These are phyloP conservation scores for Aspergillus mulundensis DNA, from an alignment of 495 filamentous ascomycete genomes.

Conservation along the genomic window DNA sequence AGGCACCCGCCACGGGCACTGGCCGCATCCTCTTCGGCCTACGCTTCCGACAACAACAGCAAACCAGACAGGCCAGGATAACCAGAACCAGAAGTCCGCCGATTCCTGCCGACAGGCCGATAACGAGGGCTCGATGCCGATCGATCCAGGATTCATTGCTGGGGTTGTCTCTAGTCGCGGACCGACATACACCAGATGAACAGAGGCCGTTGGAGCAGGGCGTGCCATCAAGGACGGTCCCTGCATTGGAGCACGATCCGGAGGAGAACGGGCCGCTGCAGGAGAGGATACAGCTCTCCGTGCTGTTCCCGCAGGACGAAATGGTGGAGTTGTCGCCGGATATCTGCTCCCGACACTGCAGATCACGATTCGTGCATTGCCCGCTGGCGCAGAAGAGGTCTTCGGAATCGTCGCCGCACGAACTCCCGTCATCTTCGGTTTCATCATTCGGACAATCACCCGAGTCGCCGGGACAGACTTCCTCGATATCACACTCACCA, in stretches of 20 bases:
- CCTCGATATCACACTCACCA: constrained; percentile 73
- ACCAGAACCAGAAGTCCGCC: constrained; percentile 59
- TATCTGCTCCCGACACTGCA: constrained; percentile 19
- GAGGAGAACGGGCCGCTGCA: constrained; percentile 50
- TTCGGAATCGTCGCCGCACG: constrained; percentile 48
- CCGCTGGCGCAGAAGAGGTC: constrained; percentile 69
- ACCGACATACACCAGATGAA: constrained; percentile 56
- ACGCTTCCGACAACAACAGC: constrained; percentile 31
- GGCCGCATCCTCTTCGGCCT: neutral
- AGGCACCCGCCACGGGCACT: neutral
- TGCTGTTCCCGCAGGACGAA: constrained; percentile 50
- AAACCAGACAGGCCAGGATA: constrained; percentile 51
- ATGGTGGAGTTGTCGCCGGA: neutral
- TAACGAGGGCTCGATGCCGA: constrained; percentile 61
- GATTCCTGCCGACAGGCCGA: constrained; percentile 59
- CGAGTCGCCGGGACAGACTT: constrained; percentile 65
- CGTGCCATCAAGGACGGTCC: constrained; percentile 80
- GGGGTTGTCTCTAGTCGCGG: constrained; percentile 35
- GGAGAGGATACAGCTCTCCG: constrained; percentile 57
- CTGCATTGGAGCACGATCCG: constrained; percentile 66
- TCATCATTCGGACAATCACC: constrained; percentile 66
- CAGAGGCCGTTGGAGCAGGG: constrained; percentile 72
- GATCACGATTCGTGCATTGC: constrained; percentile 79
- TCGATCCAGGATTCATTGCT: constrained; percentile 52
- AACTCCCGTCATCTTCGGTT: constrained; percentile 57